Conservation (phyloP, 179 eudicot species). For the Amaranthus tricolor region DNA sequence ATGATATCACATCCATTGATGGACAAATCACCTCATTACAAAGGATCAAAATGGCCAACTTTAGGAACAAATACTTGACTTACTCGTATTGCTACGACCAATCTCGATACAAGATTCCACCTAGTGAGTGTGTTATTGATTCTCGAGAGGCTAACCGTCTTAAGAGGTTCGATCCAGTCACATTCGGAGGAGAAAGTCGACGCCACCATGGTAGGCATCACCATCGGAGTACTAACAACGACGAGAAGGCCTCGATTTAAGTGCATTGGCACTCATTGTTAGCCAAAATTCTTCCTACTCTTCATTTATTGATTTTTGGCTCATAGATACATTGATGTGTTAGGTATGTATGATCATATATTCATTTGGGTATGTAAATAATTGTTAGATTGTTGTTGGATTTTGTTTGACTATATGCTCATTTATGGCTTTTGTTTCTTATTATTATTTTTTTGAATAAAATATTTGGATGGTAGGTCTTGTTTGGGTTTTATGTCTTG, state of each 20-base stretch:
- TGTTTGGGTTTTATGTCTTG: slow-evolving; percentile 24
- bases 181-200: slow-evolving; percentile 49
- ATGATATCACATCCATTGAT: slow-evolving; percentile 17
- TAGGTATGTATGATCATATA: slow-evolving; percentile 23
- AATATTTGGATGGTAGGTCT: slow-evolving; percentile 14
- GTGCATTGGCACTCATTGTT: not conserved
- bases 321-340: slow-evolving; percentile 25
- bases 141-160: slow-evolving; percentile 61
- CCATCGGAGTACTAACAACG: slow-evolving; percentile 18
- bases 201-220: slow-evolving; percentile 50
- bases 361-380: slow-evolving; percentile 31
- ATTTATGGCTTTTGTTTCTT: slow-evolving; percentile 16
- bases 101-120: slow-evolving; percentile 52
- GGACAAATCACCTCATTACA: slow-evolving; percentile 39
- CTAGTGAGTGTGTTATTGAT: slow-evolving; percentile 64
- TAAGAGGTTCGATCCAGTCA: slow-evolving; percentile 61
- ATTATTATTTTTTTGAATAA: not conserved
- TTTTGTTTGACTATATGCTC: slow-evolving; percentile 29
- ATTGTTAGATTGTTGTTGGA: slow-evolving; percentile 25
- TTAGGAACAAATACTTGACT: slow-evolving; percentile 68
- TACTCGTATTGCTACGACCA: slow-evolving; percentile 87
- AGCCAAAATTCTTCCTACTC: not conserved
- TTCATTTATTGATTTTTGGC: not conserved
- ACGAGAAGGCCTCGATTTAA: slow-evolving; percentile 40
- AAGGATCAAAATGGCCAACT: slow-evolving; percentile 56